A percentile compares a stretch with the other conserved stretches of the same genome.
These are phyloP conservation scores for Zea luxurians DNA, from an alignment of 176 grass and related monocot species.

Conservation along the genomic window DNA sequence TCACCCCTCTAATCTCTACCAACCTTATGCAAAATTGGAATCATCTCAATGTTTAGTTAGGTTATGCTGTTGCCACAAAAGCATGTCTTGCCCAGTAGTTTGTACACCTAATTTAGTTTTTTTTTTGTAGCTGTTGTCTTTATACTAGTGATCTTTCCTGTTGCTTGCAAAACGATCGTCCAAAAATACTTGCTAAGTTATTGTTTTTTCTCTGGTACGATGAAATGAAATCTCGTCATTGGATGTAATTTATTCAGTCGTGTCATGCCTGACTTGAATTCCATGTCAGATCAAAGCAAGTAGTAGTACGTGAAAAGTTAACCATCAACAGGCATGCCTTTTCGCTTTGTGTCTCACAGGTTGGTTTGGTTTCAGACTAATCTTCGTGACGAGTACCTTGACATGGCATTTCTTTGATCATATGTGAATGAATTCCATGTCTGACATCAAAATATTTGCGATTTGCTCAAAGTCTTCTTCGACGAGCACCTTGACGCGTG, in stretches of 20 bases:
- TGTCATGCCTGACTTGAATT: conserved; percentile 54
- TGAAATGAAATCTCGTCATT: not conserved
- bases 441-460: not conserved
- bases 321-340: conserved; percentile 8
- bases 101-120: not conserved
- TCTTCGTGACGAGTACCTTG: not conserved
- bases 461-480: not conserved
- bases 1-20: not conserved
- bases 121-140: not conserved
- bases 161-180: not conserved
- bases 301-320: conserved; percentile 35
- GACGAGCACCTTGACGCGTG: no score
- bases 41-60: not conserved
- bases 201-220: not conserved
- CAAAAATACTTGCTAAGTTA: not conserved
- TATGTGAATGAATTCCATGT: not conserved
- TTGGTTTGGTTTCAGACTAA: conserved; percentile 5
- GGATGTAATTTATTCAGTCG: conserved; percentile 43
- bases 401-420: not conserved
- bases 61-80: not conserved
- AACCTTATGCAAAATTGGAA: conserved; percentile 2
- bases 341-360: not conserved
- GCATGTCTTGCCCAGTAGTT: not conserved
- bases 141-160: not conserved
- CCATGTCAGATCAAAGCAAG: conserved; percentile 54